These are phyloP conservation scores for Gracilaria domingensis DNA, from an alignment of 23 red algal genomes.

Conservation along the genomic window DNA sequence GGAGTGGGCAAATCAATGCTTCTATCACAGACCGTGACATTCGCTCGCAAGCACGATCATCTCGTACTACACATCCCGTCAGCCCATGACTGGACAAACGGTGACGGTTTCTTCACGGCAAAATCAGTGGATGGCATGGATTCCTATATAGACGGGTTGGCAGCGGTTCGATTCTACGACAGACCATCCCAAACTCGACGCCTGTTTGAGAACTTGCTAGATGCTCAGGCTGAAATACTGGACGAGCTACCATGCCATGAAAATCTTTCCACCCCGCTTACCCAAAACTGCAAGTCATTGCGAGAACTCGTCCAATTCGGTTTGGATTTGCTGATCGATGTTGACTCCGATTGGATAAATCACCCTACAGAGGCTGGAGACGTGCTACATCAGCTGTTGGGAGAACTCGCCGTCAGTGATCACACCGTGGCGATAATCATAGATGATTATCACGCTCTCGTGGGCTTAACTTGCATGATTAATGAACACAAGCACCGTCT, in stretches of 20 bases:
- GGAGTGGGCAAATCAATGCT: slow-evolving; percentile 65
- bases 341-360: slow-evolving; percentile 58
- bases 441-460: slow-evolving; percentile 55
- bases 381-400: slow-evolving; percentile 46
- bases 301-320: slow-evolving; percentile 56
- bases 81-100: slow-evolving; percentile 51
- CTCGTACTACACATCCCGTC: slow-evolving; percentile 56
- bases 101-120: slow-evolving; percentile 61
- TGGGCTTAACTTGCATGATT: slow-evolving; percentile 62
- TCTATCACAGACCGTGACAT: slow-evolving; percentile 49
- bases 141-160: slow-evolving; percentile 33
- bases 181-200: slow-evolving; percentile 41
- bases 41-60: slow-evolving; percentile 44
- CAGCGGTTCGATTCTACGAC: slow-evolving; percentile 57
- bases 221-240: slow-evolving; percentile 30
- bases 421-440: slow-evolving; percentile 50
- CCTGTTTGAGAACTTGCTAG: slow-evolving; percentile 51
- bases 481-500: slow-evolving; percentile 52
- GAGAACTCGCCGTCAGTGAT: slow-evolving; percentile 22
- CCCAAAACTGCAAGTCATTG: slow-evolving; percentile 22
- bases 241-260: slow-evolving; percentile 38
- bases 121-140: slow-evolving; percentile 51
- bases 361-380: slow-evolving; percentile 26
- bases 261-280: slow-evolving; percentile 7
- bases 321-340: slow-evolving; percentile 29